Percentiles rank a stretch among this genome's conserved stretches.
phyloP scores from a whole-genome alignment of 1,284 basidiomycete genomes.

The Meira miltonrushii region DNA sequence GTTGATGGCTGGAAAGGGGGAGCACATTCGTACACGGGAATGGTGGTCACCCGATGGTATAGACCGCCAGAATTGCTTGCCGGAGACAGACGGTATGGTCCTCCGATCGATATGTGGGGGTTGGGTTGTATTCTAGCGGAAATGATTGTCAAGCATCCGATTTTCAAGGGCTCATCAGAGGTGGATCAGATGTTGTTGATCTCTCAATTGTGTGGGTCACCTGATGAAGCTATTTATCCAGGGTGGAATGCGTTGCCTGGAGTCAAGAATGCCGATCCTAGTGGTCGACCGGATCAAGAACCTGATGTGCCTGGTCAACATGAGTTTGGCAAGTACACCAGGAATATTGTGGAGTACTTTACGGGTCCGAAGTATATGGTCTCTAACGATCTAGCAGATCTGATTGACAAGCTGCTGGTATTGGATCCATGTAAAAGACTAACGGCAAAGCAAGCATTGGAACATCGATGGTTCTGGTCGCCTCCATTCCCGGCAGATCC shows the following conservation, averaged over 20 bases:
- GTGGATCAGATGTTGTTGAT: conserved; percentile 86
- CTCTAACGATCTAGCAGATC: conserved; percentile 23
- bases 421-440: conserved; percentile 45
- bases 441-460: conserved; percentile 43
- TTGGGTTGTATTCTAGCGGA: conserved; percentile 94
- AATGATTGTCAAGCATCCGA: conserved; percentile 83
- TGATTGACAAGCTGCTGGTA: conserved; percentile 45
- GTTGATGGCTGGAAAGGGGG: conserved; percentile 41
- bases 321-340: conserved; percentile 35
- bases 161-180: conserved; percentile 81
- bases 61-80: conserved; percentile 90
- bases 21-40: conserved; percentile 73
- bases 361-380: conserved; percentile 10
- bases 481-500: conserved; percentile 47
- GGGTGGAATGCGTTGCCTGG: conserved; percentile 62
- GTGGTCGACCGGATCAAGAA: conserved; percentile 36
- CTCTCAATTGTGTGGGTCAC: conserved; percentile 79
- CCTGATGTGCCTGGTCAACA: conserved; percentile 30
- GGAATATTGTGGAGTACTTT: conserved; percentile 33
- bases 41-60: conserved; percentile 99
- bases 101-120: conserved; percentile 97
- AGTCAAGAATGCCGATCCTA: conserved; percentile 45
- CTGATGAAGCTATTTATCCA: conserved; percentile 69
- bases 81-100: conserved; percentile 79
- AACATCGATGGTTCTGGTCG: conserved; percentile 49